Base-by-base conservation (phyloP, 2,329 filamentous ascomycete species). In the Alternaria brassicicola region DNA sequence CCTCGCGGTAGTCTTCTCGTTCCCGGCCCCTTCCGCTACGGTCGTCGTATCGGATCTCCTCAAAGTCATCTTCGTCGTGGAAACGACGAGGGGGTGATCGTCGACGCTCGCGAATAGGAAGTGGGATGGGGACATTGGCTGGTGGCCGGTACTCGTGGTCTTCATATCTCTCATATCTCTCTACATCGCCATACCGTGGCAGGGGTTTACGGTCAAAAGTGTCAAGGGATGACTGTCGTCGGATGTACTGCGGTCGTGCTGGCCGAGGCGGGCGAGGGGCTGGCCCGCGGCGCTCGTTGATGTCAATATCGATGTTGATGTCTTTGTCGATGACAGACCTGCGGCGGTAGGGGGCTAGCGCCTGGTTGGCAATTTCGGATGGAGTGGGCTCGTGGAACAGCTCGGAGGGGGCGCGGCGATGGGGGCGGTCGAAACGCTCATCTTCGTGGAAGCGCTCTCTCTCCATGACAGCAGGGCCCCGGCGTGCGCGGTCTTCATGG, bases 181-280 rank as follows among this genome's bases (percentile, higher is more conserved):
- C 85, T 19, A 83, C 77, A 35, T 89, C 83, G 52, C 81, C 82
- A 60, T 84, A 83, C 42, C 85, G 82, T 30, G 83, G 82, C 53
- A 83, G 68, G 1, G 91, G 89, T 26, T 87, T 87, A 47, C 93
- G 88, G 77, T 97, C 93, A 73, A 92, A 97, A 0, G 91, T 96
- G 76, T 97, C 93, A 36, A 97, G 83, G 51, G 92, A 96, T 13
- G 92, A 96, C 76, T 96, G 93, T 41, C 93, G 87, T 57, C 93
- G 86, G 49, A 95, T 72, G 63, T 93, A 83, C 28, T 83, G 83
- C 2, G 92, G 93, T 42, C 90, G 84, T 31, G 83, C 82, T 2
- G 92, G 93, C 43, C 90, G 84, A 31, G 84, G 83, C 43, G 81
- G 80, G 3, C 51, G 55, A 38, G 51, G 42, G 23, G 36, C 21